Base-by-base conservation (phyloP, 306 rosid species). In the Vigna unguiculata region DNA sequence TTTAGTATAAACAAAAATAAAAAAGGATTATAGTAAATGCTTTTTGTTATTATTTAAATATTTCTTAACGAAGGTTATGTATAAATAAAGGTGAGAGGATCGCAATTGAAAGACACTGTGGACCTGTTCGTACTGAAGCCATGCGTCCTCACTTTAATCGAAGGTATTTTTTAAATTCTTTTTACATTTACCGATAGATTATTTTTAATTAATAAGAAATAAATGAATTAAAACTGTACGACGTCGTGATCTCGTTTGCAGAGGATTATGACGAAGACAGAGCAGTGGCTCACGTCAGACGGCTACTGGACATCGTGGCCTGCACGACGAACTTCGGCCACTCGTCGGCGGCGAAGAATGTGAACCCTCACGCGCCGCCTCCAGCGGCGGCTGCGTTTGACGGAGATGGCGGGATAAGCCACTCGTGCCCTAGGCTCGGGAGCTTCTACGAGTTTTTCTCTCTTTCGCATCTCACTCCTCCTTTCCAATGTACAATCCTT, bases 121-220 rank as follows among this genome's bases (percentile, higher is more conserved):
- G 97, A 95, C 86, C 91, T 90, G 69, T 88, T 91, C 84, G 98
- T 92, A 80, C 85, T 95, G 82, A 95, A 95, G 65, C 98, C 98
- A 0, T 89, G 96, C 84, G 5, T 83, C 78, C 88, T 95, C 24
- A 76, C 92, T 7, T 69, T 95, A 64, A 72, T 89, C 0, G 97
- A 95, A 89, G 98, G 97, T 93, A 83, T 6, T 47, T 40, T 47
- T 47, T 4, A 5, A 47, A 3, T 15, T 47, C 3, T 3, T 47
- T 47, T 47, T 14, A 1, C 8, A 4, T 47, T 47, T 4, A 13
- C 5, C 17, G 4, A 15, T 47, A n/a, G 52, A 16, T 58, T 7
- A 4, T 21, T 2, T n/a, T 49, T 11, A 52, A 2, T 0, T 14
- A 55, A 1, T 40, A 71, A 51, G 24, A 12, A 51, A 38, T 22